Evolutionary conservation across 208 protist species (phyloP).

Genomic region (Kentomonas sorsogonicus): DNA sequence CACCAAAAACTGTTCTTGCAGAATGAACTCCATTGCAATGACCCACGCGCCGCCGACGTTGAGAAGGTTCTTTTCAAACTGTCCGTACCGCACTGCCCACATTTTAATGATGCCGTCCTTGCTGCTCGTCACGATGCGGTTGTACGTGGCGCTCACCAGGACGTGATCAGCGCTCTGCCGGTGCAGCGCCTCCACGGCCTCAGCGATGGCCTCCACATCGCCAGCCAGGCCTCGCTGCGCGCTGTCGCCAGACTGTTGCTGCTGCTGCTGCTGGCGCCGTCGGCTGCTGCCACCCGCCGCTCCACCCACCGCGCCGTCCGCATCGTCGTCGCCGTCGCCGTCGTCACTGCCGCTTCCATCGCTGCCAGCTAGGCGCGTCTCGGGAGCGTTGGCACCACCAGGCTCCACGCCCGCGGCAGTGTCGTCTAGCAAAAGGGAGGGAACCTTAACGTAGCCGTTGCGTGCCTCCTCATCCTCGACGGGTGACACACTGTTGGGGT

Average conservation of each 20-base stretch:
- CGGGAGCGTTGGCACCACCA: not conserved
- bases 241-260: not conserved
- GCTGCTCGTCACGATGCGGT: conserved; percentile 55
- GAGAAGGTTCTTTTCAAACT: conserved; percentile 56
- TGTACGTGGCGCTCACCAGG: conserved; percentile 30
- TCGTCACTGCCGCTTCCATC: not conserved
- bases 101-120: conserved; percentile 79
- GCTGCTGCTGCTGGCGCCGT: not conserved
- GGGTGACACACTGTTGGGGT: not conserved
- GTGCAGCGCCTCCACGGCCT: conserved; percentile 49
- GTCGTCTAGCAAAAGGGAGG: conserved; percentile 47
- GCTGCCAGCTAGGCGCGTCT: not conserved
- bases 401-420: conserved; percentile 6
- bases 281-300: not conserved
- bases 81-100: conserved; percentile 53
- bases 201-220: conserved; percentile 31
- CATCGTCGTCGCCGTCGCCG: conserved; percentile 14
- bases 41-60: conserved; percentile 72
- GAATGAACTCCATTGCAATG: conserved; percentile 62
- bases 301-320: conserved; percentile 21
- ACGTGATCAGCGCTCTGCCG: conserved; percentile 56
- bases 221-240: conserved; percentile 14
- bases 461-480: too few species aligned
- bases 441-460: conserved; percentile 48
- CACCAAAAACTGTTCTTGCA: conserved; percentile 66